Evolutionary conservation across 129 eudicot genomes (phyloP), one percentile per base, ranked within the genome.

Genomic region (Deinandra increscens): DNA sequence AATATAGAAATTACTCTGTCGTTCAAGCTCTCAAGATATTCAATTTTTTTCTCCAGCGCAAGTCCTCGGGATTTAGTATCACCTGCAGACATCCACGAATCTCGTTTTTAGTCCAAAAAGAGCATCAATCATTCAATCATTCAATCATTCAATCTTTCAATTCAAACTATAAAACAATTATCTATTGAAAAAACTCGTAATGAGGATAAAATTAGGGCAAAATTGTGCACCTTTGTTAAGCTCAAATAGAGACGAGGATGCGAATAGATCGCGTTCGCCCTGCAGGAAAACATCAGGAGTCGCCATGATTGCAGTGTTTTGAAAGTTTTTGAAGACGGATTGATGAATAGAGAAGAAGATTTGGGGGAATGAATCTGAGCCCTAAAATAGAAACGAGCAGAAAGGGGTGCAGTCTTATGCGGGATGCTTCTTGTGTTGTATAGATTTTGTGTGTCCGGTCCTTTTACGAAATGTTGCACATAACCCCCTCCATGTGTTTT

Each of bases 11-110:
- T 81, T 88, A 92, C 98, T 73, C 39, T 88, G 64, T 89, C 94
- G 26, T 91, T 79, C 81, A 88, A 88, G 78, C 82, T 74, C 95
- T 92, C 98, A 53, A 92, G 86, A 63, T 84, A 72, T 63, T 92
- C 98, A 18, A 92, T 88, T 87, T 80, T 92, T 50, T 84, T 84
- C 91, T 92, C 98, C 34, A 92, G 67, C 6, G 86, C 71, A 71
- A 65, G n/a, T 5, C 91, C 89, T 55, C 88, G 79, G 14, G 96
- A 64, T 73, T 79, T 83, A 26, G 67, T 77, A 73, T 79, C 87
- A 58, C 84, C 98, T 88, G 87, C 81, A 85, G 73, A 56, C 66
- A 75, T 58, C 4, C 38, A 80, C 22, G 72, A 38, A 50, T 44
- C 62, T 39, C 75, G 29, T 7, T n/a, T 68, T 56, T 59, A 12